Evolutionary conservation across 2,329 filamentous ascomycete species (phyloP).

Genomic region (Pyricularia pennisetigena): DNA sequence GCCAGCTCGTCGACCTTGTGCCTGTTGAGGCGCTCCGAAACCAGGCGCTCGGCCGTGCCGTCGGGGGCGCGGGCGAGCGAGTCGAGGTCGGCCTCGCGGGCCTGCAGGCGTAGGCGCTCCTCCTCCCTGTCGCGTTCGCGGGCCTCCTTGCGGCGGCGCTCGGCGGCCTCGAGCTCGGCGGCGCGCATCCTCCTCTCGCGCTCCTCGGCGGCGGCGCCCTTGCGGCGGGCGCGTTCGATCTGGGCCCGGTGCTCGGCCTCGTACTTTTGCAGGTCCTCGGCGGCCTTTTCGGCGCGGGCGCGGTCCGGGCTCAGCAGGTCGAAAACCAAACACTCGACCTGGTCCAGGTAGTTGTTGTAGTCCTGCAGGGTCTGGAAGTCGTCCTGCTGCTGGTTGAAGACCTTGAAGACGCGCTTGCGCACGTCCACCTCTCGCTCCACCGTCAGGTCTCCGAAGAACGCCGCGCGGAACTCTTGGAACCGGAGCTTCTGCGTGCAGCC

Average conservation of each 20-base stretch:
- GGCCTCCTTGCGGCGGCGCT: slow-evolving; percentile 52
- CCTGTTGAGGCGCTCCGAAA: slow-evolving; percentile 66
- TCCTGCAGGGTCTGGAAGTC: slow-evolving; percentile 79
- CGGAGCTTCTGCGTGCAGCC: slow-evolving; percentile 81
- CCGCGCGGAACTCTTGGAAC: slow-evolving; percentile 71
- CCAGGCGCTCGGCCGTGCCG: slow-evolving; percentile 44
- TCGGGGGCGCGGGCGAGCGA: slow-evolving; percentile 55
- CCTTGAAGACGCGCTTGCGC: slow-evolving; percentile 62
- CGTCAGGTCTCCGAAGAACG: slow-evolving; percentile 81
- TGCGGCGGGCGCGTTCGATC: slow-evolving; percentile 50
- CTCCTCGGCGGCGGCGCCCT: slow-evolving; percentile 43
- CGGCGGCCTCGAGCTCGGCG: slow-evolving; percentile 57
- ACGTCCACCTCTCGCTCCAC: slow-evolving; percentile 95
- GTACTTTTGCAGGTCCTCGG: slow-evolving; percentile 52
- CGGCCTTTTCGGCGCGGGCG: slow-evolving; percentile 34
- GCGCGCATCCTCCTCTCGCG: slow-evolving; percentile 42
- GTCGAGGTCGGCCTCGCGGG: slow-evolving; percentile 59
- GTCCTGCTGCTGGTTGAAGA: slow-evolving; percentile 82
- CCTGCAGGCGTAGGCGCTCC: slow-evolving; percentile 50
- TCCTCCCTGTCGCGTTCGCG: slow-evolving; percentile 63
- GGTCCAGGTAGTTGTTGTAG: slow-evolving; percentile 92
- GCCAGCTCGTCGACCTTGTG: slow-evolving; percentile 20
- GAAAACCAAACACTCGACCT: slow-evolving; percentile 82
- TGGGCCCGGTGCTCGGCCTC: slow-evolving; percentile 61
- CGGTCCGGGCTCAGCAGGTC: slow-evolving; percentile 67